phyloP scores from a whole-genome alignment of 2,329 filamentous ascomycete species.

The Drechslera avenae region DNA sequence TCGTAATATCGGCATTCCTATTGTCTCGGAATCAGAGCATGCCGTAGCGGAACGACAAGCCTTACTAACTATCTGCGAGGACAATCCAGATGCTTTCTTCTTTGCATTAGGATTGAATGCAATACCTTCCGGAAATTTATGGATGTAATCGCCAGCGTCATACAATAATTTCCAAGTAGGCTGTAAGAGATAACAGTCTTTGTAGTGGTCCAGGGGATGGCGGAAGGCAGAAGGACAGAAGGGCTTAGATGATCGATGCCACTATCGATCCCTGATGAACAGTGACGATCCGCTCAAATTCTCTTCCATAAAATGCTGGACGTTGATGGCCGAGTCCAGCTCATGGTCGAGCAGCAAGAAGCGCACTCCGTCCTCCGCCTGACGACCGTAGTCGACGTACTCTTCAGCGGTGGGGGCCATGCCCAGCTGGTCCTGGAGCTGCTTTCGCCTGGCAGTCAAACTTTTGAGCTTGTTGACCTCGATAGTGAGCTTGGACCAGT shows the following conservation, averaged over 20 bases:
- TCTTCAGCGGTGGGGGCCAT: background rate
- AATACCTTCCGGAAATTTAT: too few relatives aligned
- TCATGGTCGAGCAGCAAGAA: constrained; percentile 1
- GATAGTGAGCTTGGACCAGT: background rate
- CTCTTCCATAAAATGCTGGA: background rate
- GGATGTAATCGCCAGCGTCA: too few relatives aligned
- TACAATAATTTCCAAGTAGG: too few relatives aligned
- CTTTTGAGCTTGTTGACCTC: background rate
- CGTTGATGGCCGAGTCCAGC: background rate
- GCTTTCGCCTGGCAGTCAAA: background rate
- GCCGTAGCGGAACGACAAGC: too few relatives aligned
- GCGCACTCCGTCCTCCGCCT: background rate
- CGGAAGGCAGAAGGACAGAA: too few relatives aligned
- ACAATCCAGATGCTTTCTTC: too few relatives aligned
- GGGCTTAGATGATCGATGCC: background rate
- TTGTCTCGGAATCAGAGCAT: too few relatives aligned
- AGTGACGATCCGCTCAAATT: constrained; percentile 1
- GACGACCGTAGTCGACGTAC: background rate
- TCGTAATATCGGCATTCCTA: too few relatives aligned
- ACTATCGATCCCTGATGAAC: background rate
- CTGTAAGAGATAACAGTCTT: too few relatives aligned
- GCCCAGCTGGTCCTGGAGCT: background rate
- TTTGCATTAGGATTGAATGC: too few relatives aligned
- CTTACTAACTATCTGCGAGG: too few relatives aligned
- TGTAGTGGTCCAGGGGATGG: too few relatives aligned